Percentiles rank a stretch among this genome's conserved stretches.
Evolutionary conservation across 768 basidiomycete genomes (phyloP).

Genomic region (Lactarius evosmus): DNA sequence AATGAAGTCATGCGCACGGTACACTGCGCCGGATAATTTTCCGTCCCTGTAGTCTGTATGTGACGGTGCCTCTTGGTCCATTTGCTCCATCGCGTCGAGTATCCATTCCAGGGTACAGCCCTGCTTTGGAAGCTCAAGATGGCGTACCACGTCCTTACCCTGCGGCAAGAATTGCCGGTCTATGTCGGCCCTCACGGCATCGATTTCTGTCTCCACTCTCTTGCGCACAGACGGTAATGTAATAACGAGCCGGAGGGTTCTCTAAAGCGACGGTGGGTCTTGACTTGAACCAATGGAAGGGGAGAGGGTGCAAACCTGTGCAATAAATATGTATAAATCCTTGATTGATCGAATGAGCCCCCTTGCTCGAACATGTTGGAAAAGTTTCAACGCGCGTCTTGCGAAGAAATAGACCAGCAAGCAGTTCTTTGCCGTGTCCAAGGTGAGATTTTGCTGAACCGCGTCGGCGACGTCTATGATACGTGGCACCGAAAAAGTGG

Average conservation of each 20-base stretch:
- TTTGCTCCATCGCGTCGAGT: conserved; percentile 69
- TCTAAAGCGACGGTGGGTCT: conserved; percentile 37
- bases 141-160: conserved; percentile 57
- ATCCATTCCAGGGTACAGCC: conserved; percentile 75
- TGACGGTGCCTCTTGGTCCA: conserved; percentile 57
- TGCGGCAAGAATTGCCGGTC: conserved; percentile 66
- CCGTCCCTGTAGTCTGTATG: conserved; percentile 61
- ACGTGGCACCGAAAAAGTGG: conserved; percentile 19
- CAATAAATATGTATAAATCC: conserved; percentile 53
- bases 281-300: not conserved
- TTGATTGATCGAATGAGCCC: conserved; percentile 48
- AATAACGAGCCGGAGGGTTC: conserved; percentile 53
- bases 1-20: conserved; percentile 51
- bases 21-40: conserved; percentile 81
- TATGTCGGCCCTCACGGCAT: conserved; percentile 59
- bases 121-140: conserved; percentile 60
- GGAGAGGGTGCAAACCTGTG: conserved; percentile 42
- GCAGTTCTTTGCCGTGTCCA: conserved; percentile 51
- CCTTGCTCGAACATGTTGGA: conserved; percentile 62
- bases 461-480: conserved; percentile 13
- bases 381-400: conserved; percentile 48
- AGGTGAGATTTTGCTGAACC: conserved; percentile 11
- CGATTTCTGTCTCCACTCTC: conserved; percentile 63
- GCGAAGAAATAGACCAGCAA: conserved; percentile 59
- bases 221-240: conserved; percentile 57